Evolutionary conservation across 176 grass and related monocot genomes (phyloP), one percentile per base, ranked within the genome.

Genomic region (Cenchrus fungigraminus): DNA sequence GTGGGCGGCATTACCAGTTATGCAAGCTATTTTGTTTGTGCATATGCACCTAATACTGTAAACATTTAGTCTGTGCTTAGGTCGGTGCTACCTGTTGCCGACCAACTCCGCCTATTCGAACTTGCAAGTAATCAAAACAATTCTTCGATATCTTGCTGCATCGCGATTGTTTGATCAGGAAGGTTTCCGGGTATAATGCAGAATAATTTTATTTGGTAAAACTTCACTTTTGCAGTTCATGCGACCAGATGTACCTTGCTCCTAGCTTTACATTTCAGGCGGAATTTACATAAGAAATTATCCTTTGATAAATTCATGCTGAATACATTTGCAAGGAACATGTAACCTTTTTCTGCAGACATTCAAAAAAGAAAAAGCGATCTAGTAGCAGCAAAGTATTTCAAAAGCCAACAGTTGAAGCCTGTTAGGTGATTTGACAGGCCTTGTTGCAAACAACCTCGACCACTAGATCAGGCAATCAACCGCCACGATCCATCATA

Each of bases 61-160:
- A 44, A 76, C 44, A 57, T 6, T 1, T 6, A 31, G 7, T 72
- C 5, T 79, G 43, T 43, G 55, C 8, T 53, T 3, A 54, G 68
- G 57, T 80, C 55, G 56, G 54, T 79, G 56, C 37, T 66, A 1
- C 8, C 28, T 80, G 46, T 79, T 79, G 32, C 67, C 56, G 67
- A 72, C 84, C 65, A 52, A 25, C 6, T 80, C 57, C 32, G 63
- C 68, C 13, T 54, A 19, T 62, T 42, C n/a, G 6, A 69, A 7
- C 5, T 65, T 71, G 3, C 9, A 80, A 73, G 44, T 80, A 65
- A 65, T 6, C 65, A 78, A 60, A 72, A 17, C 20, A 51, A 43
- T 63, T 64, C 31, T 78, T 78, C 15, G 25, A 56, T 79, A 20
- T 14, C 28, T 68, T 19, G 7, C 28, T 44, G 56, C n/a, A 62